Evolutionary conservation across 352 stramenopile genomes (phyloP), one percentile per base, ranked within the genome.

Genomic region (Globisporangium mamillatum): DNA sequence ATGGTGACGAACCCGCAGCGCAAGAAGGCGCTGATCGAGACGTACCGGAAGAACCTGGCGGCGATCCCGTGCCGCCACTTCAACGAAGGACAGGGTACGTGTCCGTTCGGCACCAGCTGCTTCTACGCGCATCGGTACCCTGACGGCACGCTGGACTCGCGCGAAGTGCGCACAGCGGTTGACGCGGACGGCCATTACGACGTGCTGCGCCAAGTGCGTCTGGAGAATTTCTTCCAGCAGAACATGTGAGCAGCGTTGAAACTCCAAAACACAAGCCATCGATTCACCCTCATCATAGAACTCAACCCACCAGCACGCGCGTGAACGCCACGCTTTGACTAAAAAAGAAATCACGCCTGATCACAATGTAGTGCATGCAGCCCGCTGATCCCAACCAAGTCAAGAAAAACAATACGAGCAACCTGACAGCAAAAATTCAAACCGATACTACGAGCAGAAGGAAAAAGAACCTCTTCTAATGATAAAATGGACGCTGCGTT

Each of bases 61-160:
- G 73, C 66, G 7, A 95, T 96, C 59, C 89, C 86, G 5, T 96
- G 89, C 61, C 86, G 84, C 18, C 84, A 94, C 67, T 96, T 96
- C 66, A 78, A 94, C 68, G 78, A 90, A 76, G 89, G 89, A 65
- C 83, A 80, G 75, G 83, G 83, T 29, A 87, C 77, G 27, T 96
- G 89, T 82, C 86, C 86, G 59, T 96, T 96, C 60, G 87, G 87
- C n/a, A 88, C 82, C 41, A 93, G 82, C 72, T 96, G 89, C 67
- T 95, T 95, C 75, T 96, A 95, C 73, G 84, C 84, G 41, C 89
- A 96, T 60, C 80, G 82, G 20, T 91, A 81, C 60, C 69, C 80
- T 12, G 84, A 92, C 25, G 89, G 89, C 34, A 85, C 79, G 14
- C 68, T 89, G 44, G 82, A 82, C 18, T 65, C 68, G 22, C 82